A percentile compares a stretch with the other conserved stretches of the same genome.
phyloP scores from a whole-genome alignment of 257 asterid species.

The Solanum ossicruentum region DNA sequence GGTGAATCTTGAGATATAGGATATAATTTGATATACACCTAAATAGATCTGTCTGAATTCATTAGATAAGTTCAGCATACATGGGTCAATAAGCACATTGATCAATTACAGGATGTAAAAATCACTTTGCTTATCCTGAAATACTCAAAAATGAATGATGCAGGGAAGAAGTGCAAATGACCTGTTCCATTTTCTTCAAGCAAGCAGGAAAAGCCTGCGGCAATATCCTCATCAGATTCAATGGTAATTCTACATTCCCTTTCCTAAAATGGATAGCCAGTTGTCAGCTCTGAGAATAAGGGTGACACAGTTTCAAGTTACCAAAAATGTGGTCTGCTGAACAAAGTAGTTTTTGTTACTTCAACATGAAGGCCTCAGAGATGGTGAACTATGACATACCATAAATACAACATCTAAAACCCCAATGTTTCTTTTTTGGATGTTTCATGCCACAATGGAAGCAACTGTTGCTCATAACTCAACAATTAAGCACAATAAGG shows the following conservation, averaged over 20 bases:
- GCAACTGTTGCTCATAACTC: neutral
- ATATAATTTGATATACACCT: neutral
- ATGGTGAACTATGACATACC: neutral
- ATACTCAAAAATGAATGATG: neutral
- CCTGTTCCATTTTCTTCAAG: constrained; percentile 53
- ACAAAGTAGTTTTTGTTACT: neutral
- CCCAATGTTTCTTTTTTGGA: neutral
- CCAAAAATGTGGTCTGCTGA: neutral
- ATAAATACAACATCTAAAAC: neutral
- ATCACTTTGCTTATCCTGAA: neutral
- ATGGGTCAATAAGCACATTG: neutral
- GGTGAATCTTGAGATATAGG: neutral
- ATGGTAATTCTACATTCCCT: constrained; percentile 20
- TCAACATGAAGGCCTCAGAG: neutral
- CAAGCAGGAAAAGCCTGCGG: constrained; percentile 51
- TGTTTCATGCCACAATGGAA: neutral
- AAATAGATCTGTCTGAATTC: neutral
- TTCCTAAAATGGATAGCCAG: constrained; percentile 17
- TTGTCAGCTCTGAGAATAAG: constrained; percentile 1
- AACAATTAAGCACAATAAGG: neutral
- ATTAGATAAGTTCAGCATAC: neutral
- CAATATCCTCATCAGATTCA: constrained; percentile 75
- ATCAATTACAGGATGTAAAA: neutral
- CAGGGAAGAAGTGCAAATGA: constrained; percentile 3
- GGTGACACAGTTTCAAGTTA: neutral